Percentiles rank a stretch among this genome's conserved stretches.
phyloP scores from a whole-genome alignment of 73 alveolate genomes.

The Paramecium caudatum region DNA sequence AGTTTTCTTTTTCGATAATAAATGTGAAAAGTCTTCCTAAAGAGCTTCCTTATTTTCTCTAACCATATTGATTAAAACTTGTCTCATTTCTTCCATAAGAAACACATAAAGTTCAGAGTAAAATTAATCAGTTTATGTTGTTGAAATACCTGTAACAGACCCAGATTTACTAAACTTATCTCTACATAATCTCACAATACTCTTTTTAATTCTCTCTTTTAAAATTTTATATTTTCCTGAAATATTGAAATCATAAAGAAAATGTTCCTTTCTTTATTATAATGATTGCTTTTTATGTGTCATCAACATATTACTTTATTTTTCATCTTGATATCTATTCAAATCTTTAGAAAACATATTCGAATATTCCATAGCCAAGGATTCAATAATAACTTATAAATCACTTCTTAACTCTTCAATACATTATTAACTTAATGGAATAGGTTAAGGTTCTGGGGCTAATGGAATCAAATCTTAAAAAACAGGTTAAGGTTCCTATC shows the following conservation, averaged over 20 bases:
- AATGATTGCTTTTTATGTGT: conserved; percentile 81
- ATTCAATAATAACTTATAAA: conserved; percentile 78
- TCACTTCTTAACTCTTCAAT: conserved; percentile 93
- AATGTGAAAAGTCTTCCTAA: conserved; percentile 90
- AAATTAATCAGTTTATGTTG: conserved; percentile 93
- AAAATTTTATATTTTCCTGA: conserved; percentile 95
- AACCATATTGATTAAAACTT: conserved; percentile 85
- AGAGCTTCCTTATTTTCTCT: conserved; percentile 89
- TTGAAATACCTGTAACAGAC: conserved; percentile 92
- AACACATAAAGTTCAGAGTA: conserved; percentile 94
- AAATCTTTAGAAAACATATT: conserved; percentile 85
- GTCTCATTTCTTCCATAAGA: conserved; percentile 91
- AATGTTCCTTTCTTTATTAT: conserved; percentile 93
- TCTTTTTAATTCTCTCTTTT: conserved; percentile 96
- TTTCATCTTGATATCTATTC: conserved; percentile 77
- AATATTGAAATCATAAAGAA: conserved; percentile 95
- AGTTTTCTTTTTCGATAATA: conserved; percentile 83
- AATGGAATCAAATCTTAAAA: conserved; percentile 89
- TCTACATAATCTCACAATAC: conserved; percentile 95
- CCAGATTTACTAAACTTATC: conserved; percentile 94
- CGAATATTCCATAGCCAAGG: conserved; percentile 93
- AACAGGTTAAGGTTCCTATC: conserved; percentile 82
- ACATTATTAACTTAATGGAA: conserved; percentile 86
- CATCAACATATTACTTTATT: conserved; percentile 80
- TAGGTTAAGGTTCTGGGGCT: conserved; percentile 86